Conservation (phyloP, 2,329 filamentous ascomycete species). For the Penicillium sp. region DNA sequence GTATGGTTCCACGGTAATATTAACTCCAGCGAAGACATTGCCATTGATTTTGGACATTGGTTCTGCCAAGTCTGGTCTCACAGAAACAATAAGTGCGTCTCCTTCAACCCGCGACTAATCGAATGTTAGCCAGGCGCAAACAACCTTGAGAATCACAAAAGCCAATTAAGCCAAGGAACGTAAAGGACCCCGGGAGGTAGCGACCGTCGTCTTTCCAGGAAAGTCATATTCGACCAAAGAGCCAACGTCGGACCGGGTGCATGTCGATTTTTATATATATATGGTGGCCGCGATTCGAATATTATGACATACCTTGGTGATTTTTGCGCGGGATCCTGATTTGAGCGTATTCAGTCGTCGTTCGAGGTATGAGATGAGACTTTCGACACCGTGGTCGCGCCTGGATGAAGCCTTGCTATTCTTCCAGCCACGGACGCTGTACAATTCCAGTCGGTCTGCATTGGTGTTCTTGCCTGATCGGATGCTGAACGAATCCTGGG, state of each 20-base stretch:
- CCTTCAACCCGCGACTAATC: constrained; percentile 68
- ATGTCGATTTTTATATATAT: constrained; percentile 38
- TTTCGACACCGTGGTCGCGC: constrained; percentile 64
- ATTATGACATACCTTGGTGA: constrained; percentile 74
- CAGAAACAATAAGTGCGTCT: constrained; percentile 67
- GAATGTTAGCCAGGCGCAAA: constrained; percentile 65
- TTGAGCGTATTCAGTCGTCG: constrained; percentile 62
- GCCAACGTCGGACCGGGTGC: constrained; percentile 39
- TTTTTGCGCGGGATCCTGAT: constrained; percentile 57
- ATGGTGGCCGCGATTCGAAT: constrained; percentile 40
- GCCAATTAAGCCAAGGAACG: constrained; percentile 30
- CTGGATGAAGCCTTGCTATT: constrained; percentile 68
- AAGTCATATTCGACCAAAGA: constrained; percentile 16
- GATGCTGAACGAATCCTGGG: constrained; percentile 35
- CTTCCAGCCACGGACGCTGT: constrained; percentile 61
- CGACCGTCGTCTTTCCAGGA: constrained; percentile 38
- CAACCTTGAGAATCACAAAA: constrained; percentile 40
- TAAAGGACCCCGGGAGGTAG: constrained; percentile 30
- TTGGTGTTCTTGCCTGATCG: constrained; percentile 34
- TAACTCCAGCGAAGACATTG: constrained; percentile 66
- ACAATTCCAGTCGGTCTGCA: constrained; percentile 26
- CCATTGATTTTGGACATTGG: constrained; percentile 68
- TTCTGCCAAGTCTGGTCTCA: constrained; percentile 63
- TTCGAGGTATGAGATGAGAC: constrained; percentile 68
- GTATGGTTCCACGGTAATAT: constrained; percentile 56